Evolutionary conservation across 108 stramenopile genomes (phyloP).

Genomic region (Cyclotella atomus): DNA sequence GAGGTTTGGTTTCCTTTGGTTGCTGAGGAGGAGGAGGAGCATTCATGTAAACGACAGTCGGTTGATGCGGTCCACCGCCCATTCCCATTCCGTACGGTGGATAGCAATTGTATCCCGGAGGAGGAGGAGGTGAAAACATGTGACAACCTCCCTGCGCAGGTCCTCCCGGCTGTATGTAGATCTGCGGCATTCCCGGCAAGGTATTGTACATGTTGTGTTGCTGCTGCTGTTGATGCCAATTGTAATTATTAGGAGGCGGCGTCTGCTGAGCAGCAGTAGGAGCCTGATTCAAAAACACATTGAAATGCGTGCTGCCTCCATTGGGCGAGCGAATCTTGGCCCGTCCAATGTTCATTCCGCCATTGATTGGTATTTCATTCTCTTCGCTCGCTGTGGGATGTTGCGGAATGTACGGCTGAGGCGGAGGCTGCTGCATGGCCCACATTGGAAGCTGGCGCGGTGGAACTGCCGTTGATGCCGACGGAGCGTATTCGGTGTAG

Average conservation of each 20-base stretch:
- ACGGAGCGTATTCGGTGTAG: too few relatives aligned
- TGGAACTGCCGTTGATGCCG: not conserved
- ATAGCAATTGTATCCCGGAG: constrained; percentile 9
- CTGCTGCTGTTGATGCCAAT: not conserved
- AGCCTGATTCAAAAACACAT: not conserved
- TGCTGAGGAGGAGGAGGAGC: not conserved
- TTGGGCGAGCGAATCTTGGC: constrained; percentile 4
- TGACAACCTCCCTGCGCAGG: not conserved
- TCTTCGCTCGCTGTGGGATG: not conserved
- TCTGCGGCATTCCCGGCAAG: not conserved
- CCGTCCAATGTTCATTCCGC: too few relatives aligned
- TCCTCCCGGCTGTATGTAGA: constrained; percentile 1
- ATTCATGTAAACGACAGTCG: constrained; percentile 5
- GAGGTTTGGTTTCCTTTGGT: constrained; percentile 5
- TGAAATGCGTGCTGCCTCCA: constrained; percentile 4
- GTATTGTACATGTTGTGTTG: too few relatives aligned
- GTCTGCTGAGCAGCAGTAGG: not conserved
- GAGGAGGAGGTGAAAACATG: not conserved
- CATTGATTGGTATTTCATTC: constrained; percentile 6
- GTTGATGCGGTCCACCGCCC: not conserved
- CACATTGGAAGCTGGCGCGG: not conserved
- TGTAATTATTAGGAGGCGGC: not conserved
- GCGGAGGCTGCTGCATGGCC: not conserved
- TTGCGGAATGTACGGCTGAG: constrained; percentile 7
- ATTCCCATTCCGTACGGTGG: not conserved